phyloP scores from a whole-genome alignment of 1,139 yeast genomes.

The Saccharomycopsis crataegensis region DNA sequence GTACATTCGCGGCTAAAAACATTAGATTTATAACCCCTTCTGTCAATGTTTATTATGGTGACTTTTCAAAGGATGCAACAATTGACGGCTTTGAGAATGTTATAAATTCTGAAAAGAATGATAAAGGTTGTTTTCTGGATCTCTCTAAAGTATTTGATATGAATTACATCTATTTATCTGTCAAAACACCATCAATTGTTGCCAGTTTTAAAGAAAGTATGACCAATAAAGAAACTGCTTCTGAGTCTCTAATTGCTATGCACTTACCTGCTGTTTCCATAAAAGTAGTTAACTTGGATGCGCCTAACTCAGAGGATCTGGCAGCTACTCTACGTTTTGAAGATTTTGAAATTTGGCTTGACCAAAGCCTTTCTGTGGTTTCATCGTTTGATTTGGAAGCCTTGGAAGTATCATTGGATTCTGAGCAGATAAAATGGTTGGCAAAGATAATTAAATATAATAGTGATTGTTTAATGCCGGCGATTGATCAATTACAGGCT shows the following conservation, averaged over 20 bases:
- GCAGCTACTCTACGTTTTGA: not conserved
- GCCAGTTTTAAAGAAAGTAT: constrained; percentile 2
- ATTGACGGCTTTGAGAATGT: constrained; percentile 12
- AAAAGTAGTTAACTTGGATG: not conserved
- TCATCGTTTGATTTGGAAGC: constrained; percentile 16
- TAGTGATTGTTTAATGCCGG: constrained; percentile 7
- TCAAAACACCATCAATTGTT: constrained; percentile 9
- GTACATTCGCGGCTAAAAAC: constrained; percentile 36
- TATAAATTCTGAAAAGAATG: not conserved
- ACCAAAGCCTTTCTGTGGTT: constrained; percentile 2
- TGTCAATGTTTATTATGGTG: constrained; percentile 41
- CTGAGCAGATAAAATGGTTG: constrained; percentile 4
- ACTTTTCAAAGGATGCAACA: constrained; percentile 24
- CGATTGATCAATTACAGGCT: not conserved
- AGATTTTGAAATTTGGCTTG: constrained; percentile 35
- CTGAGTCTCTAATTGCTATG: not conserved
- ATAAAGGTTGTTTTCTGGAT: not conserved
- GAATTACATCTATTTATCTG: not conserved
- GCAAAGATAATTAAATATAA: not conserved
- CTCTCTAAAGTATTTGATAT: not conserved
- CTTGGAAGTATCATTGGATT: not conserved
- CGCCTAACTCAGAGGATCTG: not conserved
- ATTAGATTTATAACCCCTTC: constrained; percentile 46
- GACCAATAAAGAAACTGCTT: not conserved
- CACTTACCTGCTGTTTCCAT: not conserved